Conservation (phyloP, 768 basidiomycete species). For the Trametes punicea region DNA sequence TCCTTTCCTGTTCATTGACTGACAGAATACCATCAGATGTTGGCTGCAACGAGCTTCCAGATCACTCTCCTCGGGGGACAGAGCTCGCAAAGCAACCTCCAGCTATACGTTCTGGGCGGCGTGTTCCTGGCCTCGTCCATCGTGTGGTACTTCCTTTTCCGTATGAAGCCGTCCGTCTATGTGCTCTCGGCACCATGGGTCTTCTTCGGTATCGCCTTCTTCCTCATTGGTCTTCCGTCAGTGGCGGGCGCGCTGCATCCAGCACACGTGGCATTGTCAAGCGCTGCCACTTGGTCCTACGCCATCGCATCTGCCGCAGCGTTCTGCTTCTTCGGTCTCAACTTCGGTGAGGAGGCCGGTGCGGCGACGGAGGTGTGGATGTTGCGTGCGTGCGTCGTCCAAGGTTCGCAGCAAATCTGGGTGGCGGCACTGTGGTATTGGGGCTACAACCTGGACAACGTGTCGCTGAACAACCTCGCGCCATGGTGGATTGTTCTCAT, state of each 20-base stretch:
- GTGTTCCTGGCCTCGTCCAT: slow-evolving; percentile 84
- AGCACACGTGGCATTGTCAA: slow-evolving; percentile 66
- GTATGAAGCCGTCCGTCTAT: slow-evolving; percentile 83
- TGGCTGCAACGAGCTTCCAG: slow-evolving; percentile 92
- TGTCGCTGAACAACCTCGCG: slow-evolving; percentile 46
- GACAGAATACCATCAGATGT: slow-evolving; percentile 50
- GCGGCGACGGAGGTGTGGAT: slow-evolving; percentile 96
- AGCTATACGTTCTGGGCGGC: slow-evolving; percentile 87
- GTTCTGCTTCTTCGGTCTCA: slow-evolving; percentile 91
- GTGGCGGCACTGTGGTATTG: slow-evolving; percentile 95
- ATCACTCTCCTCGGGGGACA: slow-evolving; percentile 86
- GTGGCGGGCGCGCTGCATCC: slow-evolving; percentile 54
- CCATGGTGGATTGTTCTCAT: slow-evolving; percentile 87
- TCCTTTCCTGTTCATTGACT: neutral
- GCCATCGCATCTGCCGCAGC: slow-evolving; percentile 91
- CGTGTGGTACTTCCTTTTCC: slow-evolving; percentile 89
- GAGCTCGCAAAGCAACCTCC: slow-evolving; percentile 75
- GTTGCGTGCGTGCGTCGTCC: slow-evolving; percentile 85
- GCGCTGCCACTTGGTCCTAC: slow-evolving; percentile 86
- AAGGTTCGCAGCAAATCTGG: slow-evolving; percentile 96
- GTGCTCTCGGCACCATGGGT: slow-evolving; percentile 86
- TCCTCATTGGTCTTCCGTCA: slow-evolving; percentile 87
- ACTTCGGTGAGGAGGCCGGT: slow-evolving; percentile 97
- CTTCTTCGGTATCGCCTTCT: slow-evolving; percentile 88
- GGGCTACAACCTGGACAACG: slow-evolving; percentile 75